Conservation (phyloP, 768 basidiomycete species). For the Tulasnella sp. region DNA sequence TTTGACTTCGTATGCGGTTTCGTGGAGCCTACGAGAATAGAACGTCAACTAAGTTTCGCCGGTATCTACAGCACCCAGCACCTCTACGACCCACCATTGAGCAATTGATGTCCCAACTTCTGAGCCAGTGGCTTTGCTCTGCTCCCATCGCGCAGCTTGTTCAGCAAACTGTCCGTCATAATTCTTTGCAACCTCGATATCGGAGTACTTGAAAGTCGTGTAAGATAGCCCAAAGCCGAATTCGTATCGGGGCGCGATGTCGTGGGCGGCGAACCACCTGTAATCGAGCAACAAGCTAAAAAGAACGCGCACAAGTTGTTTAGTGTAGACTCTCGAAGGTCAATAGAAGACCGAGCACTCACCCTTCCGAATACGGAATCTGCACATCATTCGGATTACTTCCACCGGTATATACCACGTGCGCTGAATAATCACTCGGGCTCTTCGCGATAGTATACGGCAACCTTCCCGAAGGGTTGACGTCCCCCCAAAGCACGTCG, state of each 20-base stretch:
- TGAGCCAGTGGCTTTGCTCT: neutral
- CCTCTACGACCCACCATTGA: conserved; percentile 1
- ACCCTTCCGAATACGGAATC: conserved; percentile 54
- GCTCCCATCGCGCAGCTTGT: neutral
- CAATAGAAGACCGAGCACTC: neutral
- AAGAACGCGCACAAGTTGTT: no score
- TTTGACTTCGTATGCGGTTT: neutral
- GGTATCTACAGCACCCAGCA: neutral
- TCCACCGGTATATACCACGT: conserved; percentile 22
- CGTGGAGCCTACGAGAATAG: conserved; percentile 12
- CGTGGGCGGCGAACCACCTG: conserved; percentile 19
- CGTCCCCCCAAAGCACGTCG: conserved; percentile 58
- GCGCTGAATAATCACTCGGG: conserved; percentile 43
- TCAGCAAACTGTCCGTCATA: neutral
- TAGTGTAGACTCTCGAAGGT: neutral
- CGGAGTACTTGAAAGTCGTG: conserved; percentile 27
- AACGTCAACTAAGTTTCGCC: neutral
- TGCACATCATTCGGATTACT: conserved; percentile 26
- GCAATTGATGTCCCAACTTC: conserved; percentile 6
- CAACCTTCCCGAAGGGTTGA: conserved; percentile 55
- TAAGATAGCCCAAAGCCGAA: conserved; percentile 31
- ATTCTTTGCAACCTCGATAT: conserved; percentile 17
- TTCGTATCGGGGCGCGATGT: conserved; percentile 27
- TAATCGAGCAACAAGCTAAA: conserved; percentile 22
- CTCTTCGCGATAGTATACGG: conserved; percentile 69